A percentile compares a stretch with the other conserved stretches of the same genome.
Conservation (phyloP, 345 rosid genomes). For the Brassica cretica region DNA sequence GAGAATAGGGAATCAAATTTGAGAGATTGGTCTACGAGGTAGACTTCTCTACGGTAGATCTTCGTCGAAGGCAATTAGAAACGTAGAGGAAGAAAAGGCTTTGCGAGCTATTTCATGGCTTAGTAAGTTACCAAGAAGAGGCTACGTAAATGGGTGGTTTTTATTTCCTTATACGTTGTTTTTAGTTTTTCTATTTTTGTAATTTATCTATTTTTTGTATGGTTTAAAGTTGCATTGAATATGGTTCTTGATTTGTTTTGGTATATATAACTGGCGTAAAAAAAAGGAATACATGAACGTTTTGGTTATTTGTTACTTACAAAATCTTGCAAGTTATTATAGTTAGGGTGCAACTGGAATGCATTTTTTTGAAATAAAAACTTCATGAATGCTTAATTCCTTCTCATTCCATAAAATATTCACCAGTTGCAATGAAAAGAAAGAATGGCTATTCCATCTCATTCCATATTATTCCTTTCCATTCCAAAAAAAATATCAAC, state of each 20-base stretch:
- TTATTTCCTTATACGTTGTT: conserved; percentile 23
- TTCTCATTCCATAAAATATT: no score
- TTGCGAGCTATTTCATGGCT: conserved; percentile 38
- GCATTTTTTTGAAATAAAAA: no score
- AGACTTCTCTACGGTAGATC: conserved; percentile 32
- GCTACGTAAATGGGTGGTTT: conserved; percentile 32
- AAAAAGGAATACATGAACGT: background rate
- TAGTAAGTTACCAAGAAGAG: conserved; percentile 30
- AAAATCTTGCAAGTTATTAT: background rate
- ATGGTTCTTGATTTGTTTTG: conserved; percentile 14
- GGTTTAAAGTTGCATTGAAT: conserved; percentile 25
- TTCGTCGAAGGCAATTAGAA: conserved; percentile 24
- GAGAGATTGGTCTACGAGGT: conserved; percentile 34
- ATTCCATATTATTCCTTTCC: no score
- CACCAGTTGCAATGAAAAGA: no score
- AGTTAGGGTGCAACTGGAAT: background rate
- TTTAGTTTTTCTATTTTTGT: conserved; percentile 41
- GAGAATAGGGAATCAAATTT: background rate
- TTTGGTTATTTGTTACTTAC: conserved; percentile 5
- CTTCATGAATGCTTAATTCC: no score
- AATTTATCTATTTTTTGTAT: conserved; percentile 29
- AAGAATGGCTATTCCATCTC: no score
- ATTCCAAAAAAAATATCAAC: no score
- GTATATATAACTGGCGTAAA: conserved; percentile 4
- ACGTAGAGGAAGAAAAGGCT: conserved; percentile 7